Base-by-base conservation (phyloP, 805 yeast species). In the Starmerella bombi region DNA sequence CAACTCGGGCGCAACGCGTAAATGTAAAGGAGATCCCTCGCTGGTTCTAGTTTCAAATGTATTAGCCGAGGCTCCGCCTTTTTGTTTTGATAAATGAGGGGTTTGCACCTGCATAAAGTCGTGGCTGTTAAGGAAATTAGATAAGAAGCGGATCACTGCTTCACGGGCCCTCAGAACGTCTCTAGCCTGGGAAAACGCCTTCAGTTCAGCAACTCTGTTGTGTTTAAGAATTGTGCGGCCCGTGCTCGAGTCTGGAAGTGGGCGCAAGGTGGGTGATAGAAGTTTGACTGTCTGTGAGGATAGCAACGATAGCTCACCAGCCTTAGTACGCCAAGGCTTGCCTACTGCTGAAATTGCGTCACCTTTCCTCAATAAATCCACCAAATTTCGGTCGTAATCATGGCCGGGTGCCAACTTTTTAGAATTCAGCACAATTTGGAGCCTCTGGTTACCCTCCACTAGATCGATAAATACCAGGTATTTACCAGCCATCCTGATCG, bases 1-100 rank as follows among this genome's bases (percentile, higher is more conserved):
- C 29, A 91, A 62, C 54, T 88, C 98, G 0, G 98, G 98, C 0
- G 98, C 96, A 2, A 91, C 88, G 32, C 98, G 63, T 34, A 91
- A 59, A 40, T 72, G 77, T 7, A 84, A 59, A 3, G 42, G 45
- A 4, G 32, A 19, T 15, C 48, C 48, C n/a, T 39, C 42, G 3
- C 35, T 37, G 52, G 42, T 66, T 39, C 58, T 55, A 0, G 96
- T 84, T 1, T 53, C 54, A 51, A 91, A 91, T 0, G 97, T 94
- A n/a, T 71, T 70, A 0, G 98, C 97, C 51, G 77, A 75, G 4
- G 99, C 98, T 2, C 98, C 98, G 15, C 84, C 81, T 0, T 85
- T 73, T 25, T 65, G 62, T 5, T 64, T 52, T 0, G 84, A 72
- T 10, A 91, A 59, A 1, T 85, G 71, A 0, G 99, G 99, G 0